Base-by-base conservation (phyloP, 495 filamentous ascomycete species). In the Recurvomyces mirabilis region DNA sequence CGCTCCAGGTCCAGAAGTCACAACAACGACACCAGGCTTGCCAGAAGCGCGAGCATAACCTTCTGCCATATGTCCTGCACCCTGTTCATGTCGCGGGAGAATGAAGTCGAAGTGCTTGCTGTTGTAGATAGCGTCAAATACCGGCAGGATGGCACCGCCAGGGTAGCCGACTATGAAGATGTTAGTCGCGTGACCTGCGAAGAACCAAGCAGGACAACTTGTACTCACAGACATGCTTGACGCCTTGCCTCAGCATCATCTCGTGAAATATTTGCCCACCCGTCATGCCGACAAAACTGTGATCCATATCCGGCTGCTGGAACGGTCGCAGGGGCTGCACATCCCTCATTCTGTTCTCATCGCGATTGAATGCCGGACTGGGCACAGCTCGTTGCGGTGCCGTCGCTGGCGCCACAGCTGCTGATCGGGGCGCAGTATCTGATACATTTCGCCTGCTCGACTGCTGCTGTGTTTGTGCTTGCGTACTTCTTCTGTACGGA, bases 211-310 rank as follows among this genome's bases (percentile, higher is more conserved):
- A 2, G 6, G 20, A 25, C 9, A 7, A 13, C 13, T 4, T 29
- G 30, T 7, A 58, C 63, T 34, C 54, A 66, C 63, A 66, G 56
- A 95, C 70, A 64, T 93, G 84, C 68, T 94, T 88, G 22, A 98
- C 93, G 49, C 69, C 76, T 49, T 88, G 86, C 57, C 91, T 70
- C 30, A 87, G 73, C 86, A 98, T 94, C 91, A 98, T 96, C 66
- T 98, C 88, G 57, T 98, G 87, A 70, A 98, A 94, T 49, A 98
- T 96, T 60, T 94, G 80, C 58, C 91, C 91, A 62, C 93, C 93
- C 38, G 74, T 93, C 70, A 86, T 84, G 24, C 93, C 93, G 60
- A 96, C 84, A 68, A 98, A 94, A 35, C 55, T 59, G 49, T 67
- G 64, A 55, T 67, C 64, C 64, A 67, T 63, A 50, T 63, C 64